phyloP scores from a whole-genome alignment of 352 stramenopile genomes.

The Globisporangium echinulatum region DNA sequence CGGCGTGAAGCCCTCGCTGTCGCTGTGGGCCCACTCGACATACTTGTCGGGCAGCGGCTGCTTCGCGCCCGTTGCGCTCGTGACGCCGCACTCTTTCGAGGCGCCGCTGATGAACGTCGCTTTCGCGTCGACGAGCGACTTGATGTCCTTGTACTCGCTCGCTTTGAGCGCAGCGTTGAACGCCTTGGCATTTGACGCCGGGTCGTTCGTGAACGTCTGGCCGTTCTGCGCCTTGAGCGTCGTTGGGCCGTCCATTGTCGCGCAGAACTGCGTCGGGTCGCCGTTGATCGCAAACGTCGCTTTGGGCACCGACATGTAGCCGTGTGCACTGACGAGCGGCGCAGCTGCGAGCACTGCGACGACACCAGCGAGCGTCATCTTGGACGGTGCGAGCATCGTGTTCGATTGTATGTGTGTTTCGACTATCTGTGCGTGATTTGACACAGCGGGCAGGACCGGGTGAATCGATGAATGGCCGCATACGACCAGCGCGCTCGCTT shows the following conservation, averaged over 20 bases:
- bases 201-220: slow-evolving; percentile 11
- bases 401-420: neutral
- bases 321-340: slow-evolving; percentile 1
- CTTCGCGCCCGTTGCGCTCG: slow-evolving; percentile 22
- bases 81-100: slow-evolving; percentile 20
- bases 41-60: slow-evolving; percentile 24
- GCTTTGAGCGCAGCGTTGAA: slow-evolving; percentile 20
- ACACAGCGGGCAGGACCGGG: neutral
- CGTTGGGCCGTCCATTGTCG: slow-evolving; percentile 6
- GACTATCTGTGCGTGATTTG: neutral
- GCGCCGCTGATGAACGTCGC: neutral
- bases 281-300: slow-evolving; percentile 6
- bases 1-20: slow-evolving; percentile 17
- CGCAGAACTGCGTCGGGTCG: slow-evolving; percentile 11
- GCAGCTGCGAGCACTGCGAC: slow-evolving; percentile 4
- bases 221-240: slow-evolving; percentile 9
- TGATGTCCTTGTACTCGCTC: slow-evolving; percentile 17
- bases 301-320: slow-evolving; percentile 7
- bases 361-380: slow-evolving; percentile 1
- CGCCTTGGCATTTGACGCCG: slow-evolving; percentile 16
- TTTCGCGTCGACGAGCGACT: slow-evolving; percentile 14
- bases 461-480: slow-evolving; percentile 12
- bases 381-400: slow-evolving; percentile 5
- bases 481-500: neutral
- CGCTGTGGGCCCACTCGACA: slow-evolving; percentile 30